phyloP scores from a whole-genome alignment of 1,284 basidiomycete species.

The Ceraceosorus guamensis region DNA sequence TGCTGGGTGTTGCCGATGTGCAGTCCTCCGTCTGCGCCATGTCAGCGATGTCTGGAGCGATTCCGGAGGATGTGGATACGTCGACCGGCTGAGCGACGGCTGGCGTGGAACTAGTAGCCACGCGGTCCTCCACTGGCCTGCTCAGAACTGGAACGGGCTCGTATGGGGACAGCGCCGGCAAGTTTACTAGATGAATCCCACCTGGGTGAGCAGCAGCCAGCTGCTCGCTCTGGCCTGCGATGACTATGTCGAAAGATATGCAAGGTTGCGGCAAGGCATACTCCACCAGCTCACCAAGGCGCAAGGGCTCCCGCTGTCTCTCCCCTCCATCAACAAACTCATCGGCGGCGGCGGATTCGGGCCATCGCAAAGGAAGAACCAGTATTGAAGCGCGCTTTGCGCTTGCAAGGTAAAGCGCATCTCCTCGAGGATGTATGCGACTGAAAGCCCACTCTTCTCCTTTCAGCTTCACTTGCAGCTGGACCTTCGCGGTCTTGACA shows the following conservation, averaged over 20 bases:
- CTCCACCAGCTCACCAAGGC: neutral
- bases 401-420: neutral
- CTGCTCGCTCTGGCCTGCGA: neutral
- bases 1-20: too few relatives aligned
- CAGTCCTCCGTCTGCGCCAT: too few relatives aligned
- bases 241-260: conserved; percentile 2
- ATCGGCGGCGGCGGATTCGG: neutral
- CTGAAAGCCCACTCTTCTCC: neutral
- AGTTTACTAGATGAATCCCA: conserved; percentile 1
- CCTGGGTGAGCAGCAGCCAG: conserved; percentile 4
- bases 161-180: neutral
- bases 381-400: neutral
- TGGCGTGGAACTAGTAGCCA: neutral
- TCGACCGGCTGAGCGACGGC: neutral
- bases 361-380: neutral
- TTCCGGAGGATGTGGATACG: too few relatives aligned
- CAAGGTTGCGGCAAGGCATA: conserved; percentile 7
- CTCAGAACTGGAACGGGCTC: neutral
- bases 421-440: neutral
- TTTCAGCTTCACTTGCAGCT: neutral
- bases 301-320: too few relatives aligned
- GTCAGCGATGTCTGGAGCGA: too few relatives aligned
- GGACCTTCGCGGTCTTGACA: neutral
- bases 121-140: neutral
- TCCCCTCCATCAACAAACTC: neutral